phyloP scores from a whole-genome alignment of 2,329 filamentous ascomycete genomes.

The Metarhizium humberi region DNA sequence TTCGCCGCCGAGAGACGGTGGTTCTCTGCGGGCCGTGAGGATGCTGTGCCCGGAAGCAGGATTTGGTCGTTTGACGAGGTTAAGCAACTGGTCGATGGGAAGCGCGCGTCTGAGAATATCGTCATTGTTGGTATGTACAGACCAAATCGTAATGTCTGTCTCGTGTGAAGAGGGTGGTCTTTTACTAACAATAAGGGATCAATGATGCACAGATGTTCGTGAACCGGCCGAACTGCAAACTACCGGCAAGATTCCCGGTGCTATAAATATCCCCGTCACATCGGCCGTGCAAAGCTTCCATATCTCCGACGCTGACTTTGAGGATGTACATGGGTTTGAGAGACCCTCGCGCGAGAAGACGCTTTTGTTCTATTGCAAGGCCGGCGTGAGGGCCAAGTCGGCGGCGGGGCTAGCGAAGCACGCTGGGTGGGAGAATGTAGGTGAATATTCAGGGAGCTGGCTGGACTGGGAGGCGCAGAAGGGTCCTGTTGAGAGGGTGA shows the following conservation, averaged over 20 bases:
- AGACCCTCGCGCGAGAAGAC: constrained; percentile 49
- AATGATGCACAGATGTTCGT: constrained; percentile 51
- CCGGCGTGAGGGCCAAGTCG: constrained; percentile 71
- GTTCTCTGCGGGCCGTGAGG: constrained; percentile 16
- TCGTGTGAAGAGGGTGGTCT: background rate
- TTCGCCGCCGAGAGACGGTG: constrained; percentile 4
- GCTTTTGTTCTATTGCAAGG: constrained; percentile 87
- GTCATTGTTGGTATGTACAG: constrained; percentile 36
- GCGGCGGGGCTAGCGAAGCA: constrained; percentile 69
- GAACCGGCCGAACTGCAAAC: constrained; percentile 57
- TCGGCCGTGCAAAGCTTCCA: constrained; percentile 73
- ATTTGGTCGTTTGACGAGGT: constrained; percentile 42
- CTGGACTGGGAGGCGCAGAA: constrained; percentile 72
- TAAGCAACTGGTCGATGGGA: constrained; percentile 24
- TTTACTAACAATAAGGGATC: background rate
- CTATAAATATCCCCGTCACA: constrained; percentile 73
- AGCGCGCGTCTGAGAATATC: constrained; percentile 11
- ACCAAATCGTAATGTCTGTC: too few relatives aligned
- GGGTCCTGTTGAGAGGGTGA: constrained; percentile 39
- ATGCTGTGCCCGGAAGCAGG: constrained; percentile 15
- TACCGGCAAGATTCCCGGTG: constrained; percentile 67
- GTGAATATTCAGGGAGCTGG: constrained; percentile 70
- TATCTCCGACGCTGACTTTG: constrained; percentile 68
- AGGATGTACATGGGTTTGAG: constrained; percentile 69
- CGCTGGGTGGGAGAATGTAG: constrained; percentile 63